Percentiles rank a stretch among this genome's conserved stretches.
Evolutionary conservation across 805 yeast species (phyloP).

Genomic region (Saccharomycopsis fodiens): DNA sequence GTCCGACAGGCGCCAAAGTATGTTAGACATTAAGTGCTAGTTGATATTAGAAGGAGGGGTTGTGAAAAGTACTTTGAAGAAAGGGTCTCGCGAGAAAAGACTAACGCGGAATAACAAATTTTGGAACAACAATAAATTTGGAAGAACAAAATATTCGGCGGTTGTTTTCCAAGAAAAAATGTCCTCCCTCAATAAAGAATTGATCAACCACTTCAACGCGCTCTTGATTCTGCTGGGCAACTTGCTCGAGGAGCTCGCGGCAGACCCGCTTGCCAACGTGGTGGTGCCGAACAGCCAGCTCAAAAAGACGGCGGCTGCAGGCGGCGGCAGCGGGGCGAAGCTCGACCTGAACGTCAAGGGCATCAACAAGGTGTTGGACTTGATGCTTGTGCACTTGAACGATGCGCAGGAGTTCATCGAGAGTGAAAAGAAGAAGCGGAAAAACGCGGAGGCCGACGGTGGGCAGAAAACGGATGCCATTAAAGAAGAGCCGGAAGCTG

Average conservation of each 20-base stretch:
- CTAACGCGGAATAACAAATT: too few species aligned
- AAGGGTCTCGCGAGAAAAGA: too few species aligned
- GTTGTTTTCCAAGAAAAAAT: too few species aligned
- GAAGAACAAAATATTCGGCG: too few species aligned
- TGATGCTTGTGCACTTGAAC: conserved; percentile 19
- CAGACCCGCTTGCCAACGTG: conserved; percentile 18
- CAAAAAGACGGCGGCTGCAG: neutral
- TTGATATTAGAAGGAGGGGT: too few species aligned
- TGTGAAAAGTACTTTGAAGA: too few species aligned
- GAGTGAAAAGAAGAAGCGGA: conserved; percentile 7
- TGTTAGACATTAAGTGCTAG: too few species aligned
- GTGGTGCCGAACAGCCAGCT: conserved; percentile 13
- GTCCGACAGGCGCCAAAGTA: too few species aligned
- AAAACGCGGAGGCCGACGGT: neutral
- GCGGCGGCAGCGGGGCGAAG: neutral
- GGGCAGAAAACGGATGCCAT: neutral
- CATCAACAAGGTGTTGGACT: conserved; percentile 16
- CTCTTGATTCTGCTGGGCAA: conserved; percentile 12
- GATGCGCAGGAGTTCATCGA: conserved; percentile 15
- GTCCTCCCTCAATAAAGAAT: conserved; percentile 15
- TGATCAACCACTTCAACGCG: conserved; percentile 7
- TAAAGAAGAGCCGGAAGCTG: neutral
- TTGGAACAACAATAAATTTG: too few species aligned
- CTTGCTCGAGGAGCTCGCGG: conserved; percentile 17
- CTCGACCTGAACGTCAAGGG: conserved; percentile 15